These are phyloP conservation scores for Yamadazyma triangularis DNA, from an alignment of 1,139 yeast species.

Conservation along the genomic window DNA sequence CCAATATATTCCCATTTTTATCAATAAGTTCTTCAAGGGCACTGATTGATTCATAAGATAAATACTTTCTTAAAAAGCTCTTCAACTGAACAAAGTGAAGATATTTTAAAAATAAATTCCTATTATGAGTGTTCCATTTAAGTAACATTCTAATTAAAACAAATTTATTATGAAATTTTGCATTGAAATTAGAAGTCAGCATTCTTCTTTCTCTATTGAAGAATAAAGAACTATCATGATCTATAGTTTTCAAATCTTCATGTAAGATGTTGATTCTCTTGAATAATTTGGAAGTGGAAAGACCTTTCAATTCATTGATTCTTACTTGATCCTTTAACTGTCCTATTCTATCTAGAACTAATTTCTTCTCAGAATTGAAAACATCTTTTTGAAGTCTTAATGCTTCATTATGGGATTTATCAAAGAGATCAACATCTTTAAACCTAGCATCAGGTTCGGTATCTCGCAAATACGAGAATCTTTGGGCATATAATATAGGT, in stretches of 20 bases:
- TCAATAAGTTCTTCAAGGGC: slow-evolving; percentile 33
- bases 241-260: slow-evolving; percentile 16
- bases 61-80: slow-evolving; percentile 23
- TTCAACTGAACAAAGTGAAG: slow-evolving; percentile 35
- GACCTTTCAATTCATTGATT: slow-evolving; percentile 11
- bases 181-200: slow-evolving; percentile 14
- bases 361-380: slow-evolving; percentile 25
- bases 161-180: slow-evolving; percentile 37
- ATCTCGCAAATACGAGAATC: slow-evolving; percentile 38
- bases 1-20: slow-evolving; percentile 4
- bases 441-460: slow-evolving; percentile 19
- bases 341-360: slow-evolving; percentile 22
- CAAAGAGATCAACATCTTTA: slow-evolving; percentile 11
- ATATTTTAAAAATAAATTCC: slow-evolving; percentile 34
- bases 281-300: slow-evolving; percentile 9
- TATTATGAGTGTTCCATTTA: slow-evolving; percentile 39
- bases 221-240: slow-evolving; percentile 5
- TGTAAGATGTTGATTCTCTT: slow-evolving; percentile 21
- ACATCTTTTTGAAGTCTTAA: slow-evolving; percentile 17
- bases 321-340: slow-evolving; percentile 22
- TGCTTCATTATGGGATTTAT: slow-evolving; percentile 8
- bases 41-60: slow-evolving; percentile 36
- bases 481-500: slow-evolving; percentile 34
- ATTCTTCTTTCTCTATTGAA: slow-evolving; percentile 7
- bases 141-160: slow-evolving; percentile 37